These are phyloP conservation scores for Nannizziopsis arthrosporioides DNA, from an alignment of 2,329 filamentous ascomycete genomes.

Conservation along the genomic window DNA sequence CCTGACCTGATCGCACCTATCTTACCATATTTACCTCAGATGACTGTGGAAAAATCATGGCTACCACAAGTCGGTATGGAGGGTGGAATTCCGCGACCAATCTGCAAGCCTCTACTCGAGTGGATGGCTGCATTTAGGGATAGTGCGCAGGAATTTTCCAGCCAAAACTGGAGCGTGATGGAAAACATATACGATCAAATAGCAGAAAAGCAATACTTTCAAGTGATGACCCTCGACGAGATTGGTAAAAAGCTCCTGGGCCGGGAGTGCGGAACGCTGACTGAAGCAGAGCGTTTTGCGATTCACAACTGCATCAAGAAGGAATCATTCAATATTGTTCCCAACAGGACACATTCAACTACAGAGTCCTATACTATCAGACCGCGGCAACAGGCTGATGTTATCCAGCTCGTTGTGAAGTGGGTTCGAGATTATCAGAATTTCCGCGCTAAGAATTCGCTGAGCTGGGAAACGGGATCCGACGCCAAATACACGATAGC, in stretches of 20 bases:
- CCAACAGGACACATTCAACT: constrained; percentile 26
- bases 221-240: constrained; percentile 28
- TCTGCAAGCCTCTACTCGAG: constrained; percentile 27
- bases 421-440: constrained; percentile 50
- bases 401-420: constrained; percentile 39
- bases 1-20: constrained; percentile 37
- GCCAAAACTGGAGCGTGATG: constrained; percentile 24
- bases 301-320: constrained; percentile 26
- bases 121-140: constrained; percentile 27
- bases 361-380: constrained; percentile 38
- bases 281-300: constrained; percentile 25
- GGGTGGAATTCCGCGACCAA: constrained; percentile 32
- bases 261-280: constrained; percentile 22
- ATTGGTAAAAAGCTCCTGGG: constrained; percentile 27
- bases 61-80: constrained; percentile 29
- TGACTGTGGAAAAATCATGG: constrained; percentile 18
- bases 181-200: constrained; percentile 30
- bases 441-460: constrained; percentile 26
- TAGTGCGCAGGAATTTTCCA: constrained; percentile 26
- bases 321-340: constrained; percentile 26
- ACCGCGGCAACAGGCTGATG: constrained; percentile 39
- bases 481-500: constrained; percentile 28
- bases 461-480: background rate
- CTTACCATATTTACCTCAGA: constrained; percentile 40
- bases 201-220: constrained; percentile 28